Evolutionary conservation across 2,329 filamentous ascomycete genomes (phyloP).

Genomic region (Scytalidium sp.): DNA sequence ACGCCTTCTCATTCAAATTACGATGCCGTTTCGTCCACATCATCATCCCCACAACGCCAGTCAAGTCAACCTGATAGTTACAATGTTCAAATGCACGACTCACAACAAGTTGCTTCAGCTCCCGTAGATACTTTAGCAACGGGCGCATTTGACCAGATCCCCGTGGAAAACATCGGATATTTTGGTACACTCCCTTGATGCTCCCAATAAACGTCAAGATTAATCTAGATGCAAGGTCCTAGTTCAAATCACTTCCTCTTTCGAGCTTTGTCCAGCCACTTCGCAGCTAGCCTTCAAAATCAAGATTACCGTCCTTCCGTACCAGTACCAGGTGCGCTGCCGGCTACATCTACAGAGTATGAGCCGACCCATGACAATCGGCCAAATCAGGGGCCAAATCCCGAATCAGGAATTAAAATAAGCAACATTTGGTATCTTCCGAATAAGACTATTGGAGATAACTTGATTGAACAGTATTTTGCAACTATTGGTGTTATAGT

Average conservation of each 20-base stretch:
- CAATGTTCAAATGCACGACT: neutral
- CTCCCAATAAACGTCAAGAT: neutral
- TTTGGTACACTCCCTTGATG: constrained; percentile 8
- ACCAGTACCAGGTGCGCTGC: neutral
- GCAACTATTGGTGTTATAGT: neutral
- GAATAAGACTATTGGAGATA: neutral
- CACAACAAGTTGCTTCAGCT: neutral
- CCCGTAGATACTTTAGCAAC: constrained; percentile 26
- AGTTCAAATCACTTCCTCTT: constrained; percentile 30
- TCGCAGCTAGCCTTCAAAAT: constrained; percentile 19
- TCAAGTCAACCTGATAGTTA: neutral
- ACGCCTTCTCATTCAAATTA: neutral
- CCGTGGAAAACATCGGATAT: constrained; percentile 22
- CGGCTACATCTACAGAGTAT: no score
- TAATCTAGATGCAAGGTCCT: constrained; percentile 15
- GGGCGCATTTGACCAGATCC: constrained; percentile 24
- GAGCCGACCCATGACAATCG: no score
- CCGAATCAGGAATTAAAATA: no score
- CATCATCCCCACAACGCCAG: neutral
- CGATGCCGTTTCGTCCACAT: neutral
- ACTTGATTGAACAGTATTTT: neutral
- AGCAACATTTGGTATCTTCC: neutral
- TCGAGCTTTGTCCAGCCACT: constrained; percentile 21
- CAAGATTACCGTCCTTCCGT: constrained; percentile 20
- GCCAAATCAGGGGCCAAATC: neutral